phyloP scores from a whole-genome alignment of 2,329 filamentous ascomycete genomes.

The Thielaviopsis punctulata region DNA sequence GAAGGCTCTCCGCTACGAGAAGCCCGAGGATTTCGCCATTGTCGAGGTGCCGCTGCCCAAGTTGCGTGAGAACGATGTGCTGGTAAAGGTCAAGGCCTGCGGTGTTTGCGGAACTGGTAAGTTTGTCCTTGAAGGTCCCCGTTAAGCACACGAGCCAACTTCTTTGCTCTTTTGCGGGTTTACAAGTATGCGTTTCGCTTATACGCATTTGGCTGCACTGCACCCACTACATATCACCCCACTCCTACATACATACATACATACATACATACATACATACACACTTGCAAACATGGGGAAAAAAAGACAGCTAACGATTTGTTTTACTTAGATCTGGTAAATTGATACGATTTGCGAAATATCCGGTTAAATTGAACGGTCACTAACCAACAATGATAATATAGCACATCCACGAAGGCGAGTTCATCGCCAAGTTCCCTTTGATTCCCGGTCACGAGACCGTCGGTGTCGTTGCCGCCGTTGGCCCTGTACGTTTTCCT shows the following conservation, averaged over 20 bases:
- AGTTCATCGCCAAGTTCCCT: conserved; percentile 47
- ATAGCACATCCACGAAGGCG: conserved; percentile 47
- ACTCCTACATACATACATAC: too few relatives aligned
- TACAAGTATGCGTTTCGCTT: too few relatives aligned
- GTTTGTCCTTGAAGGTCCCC: conserved; percentile 16
- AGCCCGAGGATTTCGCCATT: conserved; percentile 42
- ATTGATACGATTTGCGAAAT: too few relatives aligned
- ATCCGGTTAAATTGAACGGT: background rate
- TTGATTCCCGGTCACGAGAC: conserved; percentile 53
- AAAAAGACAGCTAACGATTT: conserved; percentile 14
- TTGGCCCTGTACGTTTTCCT: conserved; percentile 24
- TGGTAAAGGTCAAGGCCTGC: conserved; percentile 51
- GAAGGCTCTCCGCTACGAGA: conserved; percentile 48
- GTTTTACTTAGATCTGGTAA: conserved; percentile 21
- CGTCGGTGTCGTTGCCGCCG: conserved; percentile 43
- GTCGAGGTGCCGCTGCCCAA: conserved; percentile 45
- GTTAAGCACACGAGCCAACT: too few relatives aligned
- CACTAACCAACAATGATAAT: background rate
- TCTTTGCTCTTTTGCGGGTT: too few relatives aligned
- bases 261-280: too few relatives aligned
- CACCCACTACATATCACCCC: too few relatives aligned
- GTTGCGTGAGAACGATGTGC: conserved; percentile 40
- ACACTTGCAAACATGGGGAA: too few relatives aligned
- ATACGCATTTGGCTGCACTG: too few relatives aligned
- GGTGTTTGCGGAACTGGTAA: conserved; percentile 43